A percentile compares a stretch with the other conserved stretches of the same genome.
Evolutionary conservation across 345 rosid genomes (phyloP).

Genomic region (Syzygium aromaticum): DNA sequence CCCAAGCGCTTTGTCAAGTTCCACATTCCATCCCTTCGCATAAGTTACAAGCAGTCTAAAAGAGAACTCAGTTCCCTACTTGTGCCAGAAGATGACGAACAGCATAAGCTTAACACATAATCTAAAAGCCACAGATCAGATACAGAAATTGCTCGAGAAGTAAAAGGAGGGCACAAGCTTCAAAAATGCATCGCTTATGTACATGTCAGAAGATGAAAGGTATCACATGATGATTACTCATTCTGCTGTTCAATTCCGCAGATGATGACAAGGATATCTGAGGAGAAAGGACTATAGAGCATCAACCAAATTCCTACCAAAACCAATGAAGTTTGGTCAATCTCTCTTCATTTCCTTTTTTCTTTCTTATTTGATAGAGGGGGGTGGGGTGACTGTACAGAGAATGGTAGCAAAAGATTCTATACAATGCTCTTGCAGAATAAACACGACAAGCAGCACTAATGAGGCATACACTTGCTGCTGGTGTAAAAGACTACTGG

Average conservation of each 20-base stretch:
- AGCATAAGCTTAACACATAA: not conserved
- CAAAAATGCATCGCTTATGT: not conserved
- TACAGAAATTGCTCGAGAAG: not conserved
- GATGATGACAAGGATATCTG: not conserved
- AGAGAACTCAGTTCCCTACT: not conserved
- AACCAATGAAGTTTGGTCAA: not conserved
- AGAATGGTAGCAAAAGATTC: not conserved
- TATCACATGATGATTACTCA: not conserved
- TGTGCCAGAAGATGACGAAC: not conserved
- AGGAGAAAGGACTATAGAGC: not conserved
- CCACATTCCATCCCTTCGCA: not conserved
- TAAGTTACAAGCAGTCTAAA: not conserved
- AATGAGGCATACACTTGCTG: not conserved
- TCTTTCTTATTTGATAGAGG: not conserved
- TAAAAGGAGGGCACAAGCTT: not conserved
- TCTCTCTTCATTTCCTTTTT: not conserved
- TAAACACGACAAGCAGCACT: not conserved
- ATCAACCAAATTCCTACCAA: not conserved
- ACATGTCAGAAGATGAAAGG: not conserved
- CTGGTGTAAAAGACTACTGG: not conserved
- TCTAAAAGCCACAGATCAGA: not conserved
- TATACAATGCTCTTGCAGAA: not conserved
- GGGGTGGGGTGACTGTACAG: not conserved
- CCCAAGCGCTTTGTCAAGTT: not conserved
- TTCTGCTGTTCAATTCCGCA: not conserved